Percentiles rank a stretch among this genome's conserved stretches.
Conservation (phyloP, 257 asterid species). For the Solanum sejunctum region DNA sequence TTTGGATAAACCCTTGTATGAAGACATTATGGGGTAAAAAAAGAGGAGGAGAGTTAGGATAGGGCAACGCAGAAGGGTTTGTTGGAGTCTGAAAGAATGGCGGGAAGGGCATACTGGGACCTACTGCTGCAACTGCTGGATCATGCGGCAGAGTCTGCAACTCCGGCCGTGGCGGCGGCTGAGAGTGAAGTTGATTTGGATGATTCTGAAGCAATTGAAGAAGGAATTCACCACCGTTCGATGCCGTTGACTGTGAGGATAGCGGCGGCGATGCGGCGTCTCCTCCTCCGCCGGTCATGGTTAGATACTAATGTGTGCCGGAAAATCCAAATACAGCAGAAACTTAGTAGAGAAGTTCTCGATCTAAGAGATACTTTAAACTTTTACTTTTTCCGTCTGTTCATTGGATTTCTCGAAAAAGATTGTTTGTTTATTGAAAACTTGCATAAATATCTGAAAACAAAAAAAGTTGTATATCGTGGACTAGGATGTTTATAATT, state of each 20-base stretch:
- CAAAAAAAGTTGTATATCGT: background rate
- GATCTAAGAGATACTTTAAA: background rate
- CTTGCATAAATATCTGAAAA: background rate
- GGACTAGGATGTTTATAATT: background rate
- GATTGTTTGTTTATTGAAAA: background rate
- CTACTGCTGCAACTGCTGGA: conserved; percentile 84
- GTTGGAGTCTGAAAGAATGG: conserved; percentile 10
- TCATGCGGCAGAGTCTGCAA: conserved; percentile 36
- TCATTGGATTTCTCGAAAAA: background rate
- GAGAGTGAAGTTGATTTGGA: conserved; percentile 10
- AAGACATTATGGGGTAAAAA: conserved; percentile 44
- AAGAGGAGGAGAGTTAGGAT: conserved; percentile 28
- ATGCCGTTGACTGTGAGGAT: conserved; percentile 2
- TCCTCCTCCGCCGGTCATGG: conserved; percentile 49
- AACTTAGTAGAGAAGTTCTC: background rate
- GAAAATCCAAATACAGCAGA: background rate
- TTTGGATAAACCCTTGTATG: conserved; percentile 25
- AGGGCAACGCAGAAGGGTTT: background rate
- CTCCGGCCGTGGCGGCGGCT: background rate
- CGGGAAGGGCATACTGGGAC: conserved; percentile 31
- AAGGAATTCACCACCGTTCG: conserved; percentile 68
- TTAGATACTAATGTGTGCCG: background rate
- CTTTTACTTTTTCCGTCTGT: background rate
- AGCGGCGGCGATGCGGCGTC: conserved; percentile 35
- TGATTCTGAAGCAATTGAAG: conserved; percentile 57